Evolutionary conservation across 2,329 filamentous ascomycete species (phyloP).

Genomic region (Fusarium globosum): DNA sequence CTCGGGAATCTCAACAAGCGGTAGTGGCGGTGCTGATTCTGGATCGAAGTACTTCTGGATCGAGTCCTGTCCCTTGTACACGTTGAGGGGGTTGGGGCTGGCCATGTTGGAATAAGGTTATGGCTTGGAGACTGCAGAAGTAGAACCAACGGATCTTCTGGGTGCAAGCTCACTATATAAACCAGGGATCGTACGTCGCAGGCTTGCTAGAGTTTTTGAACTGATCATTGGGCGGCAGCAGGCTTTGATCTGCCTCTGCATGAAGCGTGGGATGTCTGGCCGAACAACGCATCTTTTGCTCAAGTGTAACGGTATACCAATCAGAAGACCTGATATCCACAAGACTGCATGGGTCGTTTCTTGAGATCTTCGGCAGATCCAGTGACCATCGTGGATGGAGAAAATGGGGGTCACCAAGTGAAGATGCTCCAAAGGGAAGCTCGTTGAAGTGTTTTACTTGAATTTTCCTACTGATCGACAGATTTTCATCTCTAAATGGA

Average conservation of each 20-base stretch:
- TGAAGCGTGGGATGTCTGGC: slow-evolving; percentile 8
- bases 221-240: not conserved
- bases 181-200: rapidly evolving
- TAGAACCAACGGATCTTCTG: not conserved
- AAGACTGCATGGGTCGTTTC: not conserved
- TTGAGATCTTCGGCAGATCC: slow-evolving; percentile 4
- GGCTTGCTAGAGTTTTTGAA: not conserved
- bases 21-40: slow-evolving; percentile 66
- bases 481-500: not conserved
- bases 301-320: not conserved
- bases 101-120: slow-evolving; percentile 32
- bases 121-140: not conserved
- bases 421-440: not conserved
- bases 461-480: not conserved
- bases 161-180: slow-evolving; percentile 5
- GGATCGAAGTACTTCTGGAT: slow-evolving; percentile 70
- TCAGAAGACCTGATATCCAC: slow-evolving; percentile 1
- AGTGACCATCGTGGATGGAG: not conserved
- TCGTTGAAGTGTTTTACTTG: not conserved
- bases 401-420: not conserved
- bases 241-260: slow-evolving; percentile 7
- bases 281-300: slow-evolving; percentile 2
- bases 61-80: slow-evolving; percentile 68
- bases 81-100: slow-evolving; percentile 56
- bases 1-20: slow-evolving; percentile 69